Base-by-base conservation (phyloP, 192 early-diverging fungal species). In the Jimgerdemannia flammicorona region DNA sequence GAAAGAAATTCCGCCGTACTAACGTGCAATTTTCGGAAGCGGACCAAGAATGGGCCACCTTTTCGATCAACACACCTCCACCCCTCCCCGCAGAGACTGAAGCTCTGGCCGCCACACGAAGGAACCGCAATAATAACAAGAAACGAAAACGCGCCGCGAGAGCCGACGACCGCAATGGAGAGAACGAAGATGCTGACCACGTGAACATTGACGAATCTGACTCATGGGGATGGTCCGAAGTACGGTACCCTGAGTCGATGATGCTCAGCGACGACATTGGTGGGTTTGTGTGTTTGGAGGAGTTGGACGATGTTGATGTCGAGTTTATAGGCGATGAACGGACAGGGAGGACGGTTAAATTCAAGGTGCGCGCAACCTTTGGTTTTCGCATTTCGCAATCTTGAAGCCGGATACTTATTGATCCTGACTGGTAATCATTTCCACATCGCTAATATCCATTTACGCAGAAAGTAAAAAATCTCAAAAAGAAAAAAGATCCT, bases 211-310 rank as follows among this genome's bases (percentile, higher is more conserved):
- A 78, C 71, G 71, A 70, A 3, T 74, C 84, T 3, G 81, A 87
- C 43, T 77, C 77, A 3, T 88, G 88, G 87, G 88, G 81, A 44
- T 94, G 93, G 93, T 83, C 79, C 10, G 77, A 86, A 18, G 87
- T 93, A 3, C 20, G 75, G 3, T 66, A 84, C 10, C 83, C 87
- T 4, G 77, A 86, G 3, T 78, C 76, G 67, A 84, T 87, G 65
- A 70, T 87, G 8, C 84, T 86, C 69, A 86, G 84, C 59, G 89
- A 94, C 63, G 93, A 93, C 41, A 75, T 89, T 67, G 92, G 91
- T 17, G 96, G 95, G 3, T 93, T 98, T 79, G 67, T 96, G 19
- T 91, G 91, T 66, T 84, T 98, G 54, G 95, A 98, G 78, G 97
- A 98, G 71, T 79, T 96, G 40, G 91, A 94, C 43, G 93, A 89